Evolutionary conservation across 768 basidiomycete species (phyloP), one percentile per base, ranked within the genome.

Genomic region (Chiua virens): DNA sequence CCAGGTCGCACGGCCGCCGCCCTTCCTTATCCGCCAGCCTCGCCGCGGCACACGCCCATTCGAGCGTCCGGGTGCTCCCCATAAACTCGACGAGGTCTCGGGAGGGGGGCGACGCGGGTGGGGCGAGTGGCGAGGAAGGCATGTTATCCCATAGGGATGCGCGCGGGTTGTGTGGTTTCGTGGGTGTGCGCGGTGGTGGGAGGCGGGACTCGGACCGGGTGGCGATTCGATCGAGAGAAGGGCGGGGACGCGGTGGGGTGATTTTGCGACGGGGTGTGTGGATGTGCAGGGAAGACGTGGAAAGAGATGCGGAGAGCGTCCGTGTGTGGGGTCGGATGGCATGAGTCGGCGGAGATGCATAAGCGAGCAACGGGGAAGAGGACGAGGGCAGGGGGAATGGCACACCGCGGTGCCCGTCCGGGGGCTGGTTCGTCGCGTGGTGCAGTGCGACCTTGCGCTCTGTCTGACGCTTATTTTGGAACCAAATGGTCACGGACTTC

Each of bases 391-490:
- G 21, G 17, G 58, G 50, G 17, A 64, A 52, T 1, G 47, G 46
- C 20, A 46, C 27, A 9, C 27, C 28, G 7, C 61, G 61, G 34
- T 64, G 54, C 2, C 15, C 39, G 8, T 69, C 63, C 20, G 35
- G 43, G 32, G 63, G 52, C 8, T 61, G 55, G 8, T n/a, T 56
- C 1, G 56, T 55, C 13, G 67, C 68, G 47, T 71, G 76, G 55
- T 72, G 70, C 42, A 79, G 69, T 22, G 80, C 78, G 23, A 76
- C 73, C 60, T 79, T 79, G 59, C 82, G 80, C 57, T 83, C 82
- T 36, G 80, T 70, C 53, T 68, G 67, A 13, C 67, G 68, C 53
- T 68, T 68, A 38, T 68, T 68, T 54, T 68, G 67, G 62, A 68
- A 68, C 67, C 67, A 68, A 25, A 68, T 70, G 41, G 67, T 68